phyloP scores from a whole-genome alignment of 2,329 filamentous ascomycete species.

The Cercospora sesami region DNA sequence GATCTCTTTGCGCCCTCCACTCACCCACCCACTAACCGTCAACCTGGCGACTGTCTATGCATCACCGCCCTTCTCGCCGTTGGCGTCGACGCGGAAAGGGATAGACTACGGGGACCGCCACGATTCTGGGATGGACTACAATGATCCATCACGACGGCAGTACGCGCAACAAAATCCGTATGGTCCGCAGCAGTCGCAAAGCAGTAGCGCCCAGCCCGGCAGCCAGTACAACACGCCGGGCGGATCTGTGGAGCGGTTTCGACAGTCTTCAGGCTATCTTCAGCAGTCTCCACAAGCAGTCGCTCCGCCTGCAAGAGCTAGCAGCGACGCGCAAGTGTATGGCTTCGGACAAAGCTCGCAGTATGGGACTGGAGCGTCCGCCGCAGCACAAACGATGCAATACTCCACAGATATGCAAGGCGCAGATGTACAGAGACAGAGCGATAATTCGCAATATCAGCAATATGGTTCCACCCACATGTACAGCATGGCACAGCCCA shows the following conservation, averaged over 20 bases:
- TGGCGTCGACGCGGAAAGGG: slow-evolving; percentile 33
- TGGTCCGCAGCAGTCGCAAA: slow-evolving; percentile 32
- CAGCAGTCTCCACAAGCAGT: slow-evolving; percentile 47
- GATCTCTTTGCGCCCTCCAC: slow-evolving; percentile 7
- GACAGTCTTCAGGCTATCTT: slow-evolving; percentile 47
- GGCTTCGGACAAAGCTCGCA: slow-evolving; percentile 59
- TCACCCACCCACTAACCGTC: slow-evolving; percentile 19
- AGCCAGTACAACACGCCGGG: slow-evolving; percentile 47
- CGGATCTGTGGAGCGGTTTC: slow-evolving; percentile 51
- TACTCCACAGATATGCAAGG: slow-evolving; percentile 49
- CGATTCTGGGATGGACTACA: slow-evolving; percentile 38
- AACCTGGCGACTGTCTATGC: slow-evolving; percentile 38
- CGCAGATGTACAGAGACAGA: slow-evolving; percentile 58
- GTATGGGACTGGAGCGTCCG: slow-evolving; percentile 57
- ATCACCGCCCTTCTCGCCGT: slow-evolving; percentile 37
- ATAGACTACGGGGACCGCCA: slow-evolving; percentile 26
- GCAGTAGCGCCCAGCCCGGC: slow-evolving; percentile 38
- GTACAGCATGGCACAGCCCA: slow-evolving; percentile 70
- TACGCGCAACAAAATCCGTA: slow-evolving; percentile 36
- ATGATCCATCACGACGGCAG: slow-evolving; percentile 39
- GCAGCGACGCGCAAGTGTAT: slow-evolving; percentile 45
- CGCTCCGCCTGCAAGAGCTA: slow-evolving; percentile 42
- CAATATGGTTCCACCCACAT: slow-evolving; percentile 62
- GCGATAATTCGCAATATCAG: slow-evolving; percentile 52
- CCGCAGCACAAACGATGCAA: slow-evolving; percentile 53